Conservation (phyloP, 202 grass and related monocot species). For the Tripidium arundinaceum region DNA sequence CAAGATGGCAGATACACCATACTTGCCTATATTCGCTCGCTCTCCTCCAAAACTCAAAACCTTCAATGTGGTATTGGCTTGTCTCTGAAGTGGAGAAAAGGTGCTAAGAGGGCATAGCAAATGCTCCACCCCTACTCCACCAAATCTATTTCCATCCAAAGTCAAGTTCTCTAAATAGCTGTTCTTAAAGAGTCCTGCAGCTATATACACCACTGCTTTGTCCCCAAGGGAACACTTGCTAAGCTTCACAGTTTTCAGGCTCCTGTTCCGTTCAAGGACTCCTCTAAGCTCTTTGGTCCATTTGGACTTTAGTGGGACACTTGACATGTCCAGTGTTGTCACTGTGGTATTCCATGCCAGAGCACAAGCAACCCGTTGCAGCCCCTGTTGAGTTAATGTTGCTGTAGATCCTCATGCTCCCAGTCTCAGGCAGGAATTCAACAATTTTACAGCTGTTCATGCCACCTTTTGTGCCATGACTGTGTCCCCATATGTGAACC, state of each 20-base stretch:
- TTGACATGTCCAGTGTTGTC: slow-evolving; percentile 66
- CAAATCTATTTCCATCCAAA: slow-evolving; percentile 74
- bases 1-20: slow-evolving; percentile 66
- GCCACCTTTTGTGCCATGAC: slow-evolving; percentile 8
- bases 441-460: slow-evolving; percentile 49
- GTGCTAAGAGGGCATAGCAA: slow-evolving; percentile 76
- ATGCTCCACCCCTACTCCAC: slow-evolving; percentile 77
- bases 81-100: slow-evolving; percentile 84
- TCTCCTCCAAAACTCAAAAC: slow-evolving; percentile 72
- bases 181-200: slow-evolving; percentile 95
- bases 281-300: slow-evolving; percentile 89
- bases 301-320: slow-evolving; percentile 56
- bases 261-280: slow-evolving; percentile 64
- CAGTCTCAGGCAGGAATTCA: slow-evolving; percentile 67
- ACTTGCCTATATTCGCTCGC: slow-evolving; percentile 45
- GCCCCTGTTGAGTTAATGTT: slow-evolving; percentile 34
- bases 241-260: slow-evolving; percentile 63
- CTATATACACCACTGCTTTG: slow-evolving; percentile 85
- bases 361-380: slow-evolving; percentile 62
- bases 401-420: slow-evolving; percentile 64
- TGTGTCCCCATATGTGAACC: slow-evolving; percentile 76
- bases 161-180: slow-evolving; percentile 61
- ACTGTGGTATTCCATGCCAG: slow-evolving; percentile 82
- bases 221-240: slow-evolving; percentile 65
- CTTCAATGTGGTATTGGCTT: slow-evolving; percentile 75